phyloP scores from a whole-genome alignment of 2,329 filamentous ascomycete species.

The Geosmithia morbida region DNA sequence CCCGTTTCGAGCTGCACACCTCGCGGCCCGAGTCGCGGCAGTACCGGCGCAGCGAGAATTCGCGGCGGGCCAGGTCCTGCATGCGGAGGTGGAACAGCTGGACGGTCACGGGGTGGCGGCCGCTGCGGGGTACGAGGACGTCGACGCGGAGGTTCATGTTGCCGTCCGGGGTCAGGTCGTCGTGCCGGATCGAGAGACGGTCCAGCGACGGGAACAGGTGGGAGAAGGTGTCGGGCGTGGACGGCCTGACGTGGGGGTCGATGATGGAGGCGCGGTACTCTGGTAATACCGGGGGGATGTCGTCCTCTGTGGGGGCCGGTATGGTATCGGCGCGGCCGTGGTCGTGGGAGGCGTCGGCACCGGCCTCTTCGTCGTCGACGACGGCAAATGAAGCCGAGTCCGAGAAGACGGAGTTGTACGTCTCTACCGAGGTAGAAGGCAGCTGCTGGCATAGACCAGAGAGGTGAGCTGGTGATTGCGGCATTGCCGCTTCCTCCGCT shows the following conservation, averaged over 20 bases:
- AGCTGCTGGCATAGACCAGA: background rate
- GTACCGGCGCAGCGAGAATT: conserved; percentile 85
- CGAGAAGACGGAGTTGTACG: conserved; percentile 59
- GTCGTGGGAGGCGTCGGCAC: conserved; percentile 9
- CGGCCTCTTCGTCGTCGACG: conserved; percentile 10
- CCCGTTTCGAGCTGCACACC: conserved; percentile 71
- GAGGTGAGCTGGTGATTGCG: conserved; percentile 2
- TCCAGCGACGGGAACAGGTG: conserved; percentile 76
- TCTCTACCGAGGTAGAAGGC: conserved; percentile 45
- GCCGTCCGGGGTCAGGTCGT: conserved; percentile 78
- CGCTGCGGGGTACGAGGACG: conserved; percentile 44
- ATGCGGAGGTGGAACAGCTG: conserved; percentile 89
- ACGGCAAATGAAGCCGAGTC: conserved; percentile 6
- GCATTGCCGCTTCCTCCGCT: background rate
- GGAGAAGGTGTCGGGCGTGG: conserved; percentile 70
- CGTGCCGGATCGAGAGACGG: conserved; percentile 71
- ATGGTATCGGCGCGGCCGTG: conserved; percentile 11
- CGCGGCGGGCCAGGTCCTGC: conserved; percentile 74
- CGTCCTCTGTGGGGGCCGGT: conserved; percentile 11
- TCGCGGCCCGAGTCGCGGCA: conserved; percentile 87
- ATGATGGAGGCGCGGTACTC: conserved; percentile 43
- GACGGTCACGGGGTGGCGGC: conserved; percentile 50
- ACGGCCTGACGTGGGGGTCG: conserved; percentile 54
- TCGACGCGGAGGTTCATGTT: conserved; percentile 95
- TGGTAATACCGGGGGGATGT: conserved; percentile 36